Percentiles rank a stretch among this genome's conserved stretches.
These are phyloP conservation scores for Diaporthe nobilis DNA, from an alignment of 2,329 filamentous ascomycete genomes.

Conservation along the genomic window DNA sequence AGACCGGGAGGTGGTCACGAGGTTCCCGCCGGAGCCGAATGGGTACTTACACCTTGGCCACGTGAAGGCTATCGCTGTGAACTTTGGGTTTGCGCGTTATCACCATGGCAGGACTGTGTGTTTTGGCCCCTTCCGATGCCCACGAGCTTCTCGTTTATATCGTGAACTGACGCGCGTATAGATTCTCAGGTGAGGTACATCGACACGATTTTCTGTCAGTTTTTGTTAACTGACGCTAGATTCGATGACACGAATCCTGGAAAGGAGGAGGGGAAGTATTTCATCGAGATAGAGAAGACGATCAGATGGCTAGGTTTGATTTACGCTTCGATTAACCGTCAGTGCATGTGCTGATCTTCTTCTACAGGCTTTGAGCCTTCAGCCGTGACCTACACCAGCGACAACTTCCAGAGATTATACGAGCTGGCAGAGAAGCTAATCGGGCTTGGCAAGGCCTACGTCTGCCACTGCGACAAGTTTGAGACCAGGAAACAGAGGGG, in stretches of 20 bases:
- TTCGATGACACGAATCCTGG: slow-evolving; percentile 97
- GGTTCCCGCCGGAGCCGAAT: slow-evolving; percentile 90
- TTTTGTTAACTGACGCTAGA: slow-evolving; percentile 70
- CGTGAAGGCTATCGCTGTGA: slow-evolving; percentile 94
- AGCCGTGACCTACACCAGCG: slow-evolving; percentile 80
- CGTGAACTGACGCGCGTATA: slow-evolving; percentile 29
- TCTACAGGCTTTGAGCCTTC: not conserved
- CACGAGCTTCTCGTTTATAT: too few relatives aligned
- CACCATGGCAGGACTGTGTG: slow-evolving; percentile 76
- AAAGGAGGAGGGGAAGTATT: slow-evolving; percentile 91
- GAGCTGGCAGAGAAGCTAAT: slow-evolving; percentile 90
- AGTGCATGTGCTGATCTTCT: slow-evolving; percentile 68
- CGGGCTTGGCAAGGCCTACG: slow-evolving; percentile 77
- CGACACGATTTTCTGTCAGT: not conserved
- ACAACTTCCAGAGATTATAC: slow-evolving; percentile 90
- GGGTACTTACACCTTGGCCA: slow-evolving; percentile 94
- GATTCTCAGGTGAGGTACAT: slow-evolving; percentile 48
- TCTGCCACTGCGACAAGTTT: slow-evolving; percentile 87
- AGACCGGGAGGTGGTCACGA: slow-evolving; percentile 72
- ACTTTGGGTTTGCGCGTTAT: slow-evolving; percentile 92
- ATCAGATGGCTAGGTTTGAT: slow-evolving; percentile 87
- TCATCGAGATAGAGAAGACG: slow-evolving; percentile 89
- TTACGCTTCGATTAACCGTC: slow-evolving; percentile 49
- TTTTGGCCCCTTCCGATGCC: slow-evolving; percentile 35
- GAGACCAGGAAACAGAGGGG: slow-evolving; percentile 91